Evolutionary conservation across 352 stramenopile species (phyloP), one percentile per base, ranked within the genome.

Genomic region (Pythium scleroteichum): DNA sequence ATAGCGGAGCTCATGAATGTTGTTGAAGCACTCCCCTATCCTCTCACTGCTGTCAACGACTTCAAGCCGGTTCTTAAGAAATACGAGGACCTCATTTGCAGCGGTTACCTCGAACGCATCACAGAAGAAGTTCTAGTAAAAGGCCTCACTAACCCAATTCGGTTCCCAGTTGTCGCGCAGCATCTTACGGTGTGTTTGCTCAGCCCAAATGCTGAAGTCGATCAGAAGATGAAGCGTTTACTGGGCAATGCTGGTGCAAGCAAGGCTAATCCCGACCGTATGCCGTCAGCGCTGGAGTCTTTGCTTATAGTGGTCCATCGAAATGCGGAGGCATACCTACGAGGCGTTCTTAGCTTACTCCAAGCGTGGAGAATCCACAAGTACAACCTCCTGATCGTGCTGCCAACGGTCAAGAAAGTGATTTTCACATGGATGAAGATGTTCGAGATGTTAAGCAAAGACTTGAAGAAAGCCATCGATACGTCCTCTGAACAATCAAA

Each of bases 161-260:
- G 67, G 4, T 92, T 92, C 61, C 87, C 87, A 4, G 74, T 94
- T 42, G 85, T 96, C 19, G 86, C 79, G 7, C 87, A 96, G 44
- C 82, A 94, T 33, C 75, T 90, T 3, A 91, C 66, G 23, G 47
- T 86, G 24, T 94, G 85, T 38, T 71, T 90, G 41, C 68, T 96
- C 14, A 92, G 79, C 46, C 79, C 81, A n/a, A 90, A 69, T 19
- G 68, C 50, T 12, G 60, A 39, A 27, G 51, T 92, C 29, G 77
- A 90, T 51, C 72, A 86, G 29, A 73, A 61, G n/a, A 72, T 94
- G 27, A 96, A 93, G 65, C 76, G 77, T n/a, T 64, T 93, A 24
- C 72, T 93, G 20, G 65, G 66, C 0, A 67, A 89, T 53, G 77
- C 76, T 29, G 72, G 73, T 5, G 72, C 73, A 6, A 78, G 71